Evolutionary conservation across 257 asterid genomes (phyloP), one percentile per base, ranked within the genome.

Genomic region (Solanum okadae): DNA sequence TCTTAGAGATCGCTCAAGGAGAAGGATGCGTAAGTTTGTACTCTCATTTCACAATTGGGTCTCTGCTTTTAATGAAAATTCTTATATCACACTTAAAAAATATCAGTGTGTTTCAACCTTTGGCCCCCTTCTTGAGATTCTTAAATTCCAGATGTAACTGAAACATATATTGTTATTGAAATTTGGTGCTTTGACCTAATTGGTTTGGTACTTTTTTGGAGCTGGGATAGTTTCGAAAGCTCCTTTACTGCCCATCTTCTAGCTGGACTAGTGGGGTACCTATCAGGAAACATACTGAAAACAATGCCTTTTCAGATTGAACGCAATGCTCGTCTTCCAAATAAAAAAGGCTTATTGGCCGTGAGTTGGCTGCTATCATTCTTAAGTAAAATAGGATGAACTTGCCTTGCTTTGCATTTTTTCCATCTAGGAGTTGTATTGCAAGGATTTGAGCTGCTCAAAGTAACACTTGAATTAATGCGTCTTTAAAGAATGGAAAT

Each of bases 11-110:
- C 63, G 83, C 78, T 86, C 88, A 87, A 91, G 90, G 91, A 93
- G 94, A 90, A 76, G 91, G 90, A 94, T 92, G 89, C 92, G 98
- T 96, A 88, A 93, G 98, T 92, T 90, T 89, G 68, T 83, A 67
- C 88, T 88, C 85, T 12, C 68, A 16, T 6, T 83, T n/a, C 42
- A 46, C 70, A 16, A 29, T 81, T 46, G 34, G 70, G 9, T 79
- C 67, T 38, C 67, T 20, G 37, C 42, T 49, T 88, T 49, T 22
- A 46, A 81, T 46, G 40, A 81, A 81, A 29, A 81, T 46, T 81
- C 42, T 29, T 46, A 18, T 49, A 37, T 81, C 18, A 27, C 40
- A 10, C 86, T 18, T 11, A 11, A 49, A 44, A 16, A 44, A 8
- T 79, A 79, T 79, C 85, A 15, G 67, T 79, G 38, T 25, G 85